Percentiles rank a stretch among this genome's conserved stretches.
These are phyloP conservation scores for Kodamaea arcana DNA, from an alignment of 1,139 yeast genomes.

Conservation along the genomic window DNA sequence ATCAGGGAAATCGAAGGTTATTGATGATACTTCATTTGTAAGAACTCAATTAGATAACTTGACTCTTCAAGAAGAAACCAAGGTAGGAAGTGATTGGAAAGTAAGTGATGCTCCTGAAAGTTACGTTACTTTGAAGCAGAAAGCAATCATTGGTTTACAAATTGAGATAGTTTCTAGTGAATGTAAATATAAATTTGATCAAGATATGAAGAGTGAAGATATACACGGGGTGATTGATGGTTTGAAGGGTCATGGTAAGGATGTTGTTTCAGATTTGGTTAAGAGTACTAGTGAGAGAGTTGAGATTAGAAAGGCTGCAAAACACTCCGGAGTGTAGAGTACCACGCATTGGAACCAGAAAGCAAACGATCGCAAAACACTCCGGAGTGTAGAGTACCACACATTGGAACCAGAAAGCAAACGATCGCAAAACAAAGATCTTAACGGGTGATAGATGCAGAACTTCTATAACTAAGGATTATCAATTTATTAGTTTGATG, in stretches of 20 bases:
- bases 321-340: constrained; percentile 14
- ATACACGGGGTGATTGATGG: constrained; percentile 54
- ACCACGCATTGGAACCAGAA: too few species aligned
- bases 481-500: too few species aligned
- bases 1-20: constrained; percentile 48
- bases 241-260: constrained; percentile 23
- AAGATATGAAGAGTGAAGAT: constrained; percentile 42
- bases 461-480: too few species aligned
- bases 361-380: too few species aligned
- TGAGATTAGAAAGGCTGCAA: constrained; percentile 6
- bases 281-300: constrained; percentile 9
- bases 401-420: too few species aligned
- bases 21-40: constrained; percentile 47
- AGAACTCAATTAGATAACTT: constrained; percentile 42
- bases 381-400: constrained; percentile 17
- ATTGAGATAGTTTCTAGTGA: constrained; percentile 49
- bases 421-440: too few species aligned
- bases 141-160: constrained; percentile 58
- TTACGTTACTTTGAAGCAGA: constrained; percentile 42
- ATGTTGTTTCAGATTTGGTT: constrained; percentile 9
- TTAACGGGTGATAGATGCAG: too few species aligned
- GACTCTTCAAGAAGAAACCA: constrained; percentile 47
- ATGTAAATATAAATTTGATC: constrained; percentile 62
- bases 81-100: constrained; percentile 44
- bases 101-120: constrained; percentile 57